Percentiles rank a stretch among this genome's conserved stretches.
phyloP scores from a whole-genome alignment of 768 basidiomycete genomes.

The Termitomyces sp. region DNA sequence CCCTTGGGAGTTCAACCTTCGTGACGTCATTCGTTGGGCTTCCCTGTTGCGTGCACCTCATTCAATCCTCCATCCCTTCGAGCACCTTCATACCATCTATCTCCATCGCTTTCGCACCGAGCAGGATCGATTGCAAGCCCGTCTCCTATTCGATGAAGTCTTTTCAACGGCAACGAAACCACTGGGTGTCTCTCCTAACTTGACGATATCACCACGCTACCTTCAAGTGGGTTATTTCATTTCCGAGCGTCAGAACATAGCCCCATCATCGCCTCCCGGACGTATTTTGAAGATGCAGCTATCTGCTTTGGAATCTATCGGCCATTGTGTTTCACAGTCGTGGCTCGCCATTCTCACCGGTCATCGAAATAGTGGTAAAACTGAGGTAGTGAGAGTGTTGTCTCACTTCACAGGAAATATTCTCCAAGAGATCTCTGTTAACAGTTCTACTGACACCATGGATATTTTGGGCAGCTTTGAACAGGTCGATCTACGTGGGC shows the following conservation, averaged over 20 bases:
- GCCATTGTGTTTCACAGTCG: conserved; percentile 66
- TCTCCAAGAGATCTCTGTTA: conserved; percentile 75
- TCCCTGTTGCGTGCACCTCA: conserved; percentile 41
- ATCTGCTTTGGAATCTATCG: conserved; percentile 69
- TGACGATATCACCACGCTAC: conserved; percentile 44
- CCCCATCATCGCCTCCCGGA: conserved; percentile 37
- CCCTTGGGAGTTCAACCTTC: conserved; percentile 98
- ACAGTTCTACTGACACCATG: conserved; percentile 85
- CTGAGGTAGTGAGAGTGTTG: conserved; percentile 63
- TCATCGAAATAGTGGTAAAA: conserved; percentile 73
- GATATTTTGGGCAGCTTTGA: conserved; percentile 97
- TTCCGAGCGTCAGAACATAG: conserved; percentile 33
- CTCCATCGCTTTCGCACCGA: conserved; percentile 79
- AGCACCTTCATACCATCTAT: conserved; percentile 73
- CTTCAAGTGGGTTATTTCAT: conserved; percentile 70
- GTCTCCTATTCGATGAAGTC: conserved; percentile 50
- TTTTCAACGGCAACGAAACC: conserved; percentile 35
- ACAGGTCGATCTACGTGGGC: conserved; percentile 67
- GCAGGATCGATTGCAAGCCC: conserved; percentile 60
- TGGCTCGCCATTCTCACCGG: conserved; percentile 94
- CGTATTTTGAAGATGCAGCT: conserved; percentile 64
- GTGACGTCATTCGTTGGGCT: conserved; percentile 91
- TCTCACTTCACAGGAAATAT: conserved; percentile 68
- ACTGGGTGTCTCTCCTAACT: conserved; percentile 28
- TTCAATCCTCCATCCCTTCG: conserved; percentile 47